Base-by-base conservation (phyloP, 2,329 filamentous ascomycete species). In the Hypoxylon sp. region DNA sequence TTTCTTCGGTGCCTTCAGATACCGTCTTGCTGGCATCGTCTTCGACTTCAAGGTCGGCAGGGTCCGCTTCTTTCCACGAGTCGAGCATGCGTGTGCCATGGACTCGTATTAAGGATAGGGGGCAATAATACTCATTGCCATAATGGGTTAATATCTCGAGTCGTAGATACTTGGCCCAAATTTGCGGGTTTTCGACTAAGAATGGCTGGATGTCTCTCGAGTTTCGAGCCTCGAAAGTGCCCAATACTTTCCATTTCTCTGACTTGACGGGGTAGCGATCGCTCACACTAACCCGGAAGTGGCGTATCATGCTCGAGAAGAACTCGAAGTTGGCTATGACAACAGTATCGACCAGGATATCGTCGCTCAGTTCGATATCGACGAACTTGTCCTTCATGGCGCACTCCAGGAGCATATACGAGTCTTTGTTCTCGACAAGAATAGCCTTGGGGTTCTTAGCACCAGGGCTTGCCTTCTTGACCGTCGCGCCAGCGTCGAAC, bases 321-420 rank as follows among this genome's bases (percentile, higher is more conserved):
- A 99, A 99, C 79, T 99, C 96, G 75, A 97, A 99, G 79, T 99
- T 99, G 68, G 95, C 96, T 59, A 99, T 86, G n/a, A 98, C 96
- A 44, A 99, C 86, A 0, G 96, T 99, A 78, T 99, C 96, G 65
- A 99, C 92, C 48, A 97, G 86, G 62, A 91, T 89, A 62, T 91
- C 88, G 76, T 97, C 93, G 79, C 93, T 98, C 31, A 99, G 85
- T 81, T 99, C 96, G 67, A 99, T 89, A 67, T 98, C 94, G 70
- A 98, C 86, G 77, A 97, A 98, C 80, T 98, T 98, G 82, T 97
- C 95, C 73, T 91, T 84, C 19, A 90, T 90, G 4, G 90, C 89
- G 80, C 96, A 99, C 78, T 95, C 93, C 72, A 98, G 93, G 50
- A 98, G 86, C 93, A 99, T 97, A 80, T 99, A 99, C 71, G 93